Conservation (phyloP, 768 basidiomycete species). For the Trametes meyenii region DNA sequence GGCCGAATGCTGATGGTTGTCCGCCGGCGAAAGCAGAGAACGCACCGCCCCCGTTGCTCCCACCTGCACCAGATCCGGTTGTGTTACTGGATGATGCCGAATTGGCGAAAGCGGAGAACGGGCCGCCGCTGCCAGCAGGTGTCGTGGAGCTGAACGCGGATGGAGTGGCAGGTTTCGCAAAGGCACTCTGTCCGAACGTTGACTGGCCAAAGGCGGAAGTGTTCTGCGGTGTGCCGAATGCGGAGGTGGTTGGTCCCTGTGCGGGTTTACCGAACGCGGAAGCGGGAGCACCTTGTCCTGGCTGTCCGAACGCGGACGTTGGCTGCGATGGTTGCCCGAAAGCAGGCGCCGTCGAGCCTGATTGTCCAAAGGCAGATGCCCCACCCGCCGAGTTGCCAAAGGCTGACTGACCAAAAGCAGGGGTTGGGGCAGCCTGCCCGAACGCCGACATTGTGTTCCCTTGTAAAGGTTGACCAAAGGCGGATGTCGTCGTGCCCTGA, state of each 20-base stretch:
- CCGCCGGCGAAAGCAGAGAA: constrained; percentile 36
- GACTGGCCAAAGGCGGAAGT: constrained; percentile 36
- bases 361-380: constrained; percentile 28
- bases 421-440: constrained; percentile 19
- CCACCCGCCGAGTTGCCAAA: constrained; percentile 24
- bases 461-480: constrained; percentile 36
- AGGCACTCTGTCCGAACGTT: constrained; percentile 25
- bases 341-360: constrained; percentile 18
- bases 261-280: constrained; percentile 31
- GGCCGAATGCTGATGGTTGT: constrained; percentile 32
- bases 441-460: constrained; percentile 31
- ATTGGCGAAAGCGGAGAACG: constrained; percentile 48
- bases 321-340: constrained; percentile 20
- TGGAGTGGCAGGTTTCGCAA: constrained; percentile 12
- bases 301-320: constrained; percentile 43
- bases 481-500: constrained; percentile 35
- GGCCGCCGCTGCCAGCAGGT: constrained; percentile 38
- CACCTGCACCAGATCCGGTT: background rate
- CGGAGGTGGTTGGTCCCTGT: constrained; percentile 26
- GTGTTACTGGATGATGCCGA: constrained; percentile 1
- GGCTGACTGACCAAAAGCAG: constrained; percentile 16
- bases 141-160: constrained; percentile 7
- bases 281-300: constrained; percentile 28
- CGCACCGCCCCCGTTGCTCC: constrained; percentile 24
- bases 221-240: constrained; percentile 17